Base-by-base conservation (phyloP, 2,329 filamentous ascomycete genomes). In the Grosmannia serpens region DNA sequence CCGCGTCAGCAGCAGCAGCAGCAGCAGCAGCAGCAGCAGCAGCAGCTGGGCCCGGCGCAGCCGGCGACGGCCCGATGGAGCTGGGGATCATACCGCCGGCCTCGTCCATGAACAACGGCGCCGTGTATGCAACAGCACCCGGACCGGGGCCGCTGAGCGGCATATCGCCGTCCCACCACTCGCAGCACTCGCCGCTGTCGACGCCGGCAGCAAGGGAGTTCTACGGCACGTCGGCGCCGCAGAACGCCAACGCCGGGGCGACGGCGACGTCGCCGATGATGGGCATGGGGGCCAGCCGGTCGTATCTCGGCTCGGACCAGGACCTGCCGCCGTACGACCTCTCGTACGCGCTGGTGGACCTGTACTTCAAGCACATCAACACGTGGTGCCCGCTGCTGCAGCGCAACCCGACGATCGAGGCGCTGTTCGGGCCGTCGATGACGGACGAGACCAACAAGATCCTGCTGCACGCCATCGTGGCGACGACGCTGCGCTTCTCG, bases 301-400 rank as follows among this genome's bases (percentile, higher is more conserved):
- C 70, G 52, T 76, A 75, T 62, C 73, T 70, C 60, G 76, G 69
- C 24, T 74, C 80, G 3, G 85, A 88, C 64, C 79, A 85, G 55
- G 86, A 88, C 59, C 78, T 91, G 31, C 87, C 87, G 1, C 87
- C 87, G 1, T 89, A 89, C 64, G 86, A 89, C 66, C 73, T 90
- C 7, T 73, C 90, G 0, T 90, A 89, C 65, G 79, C 84, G 2
- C 71, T 91, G 13, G 86, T 87, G 8, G 87, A 90, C 64, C 76
- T 90, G 0, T 91, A 89, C 68, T 91, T 91, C 66, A 88, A 89
- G 62, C 84, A 90, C 66, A 82, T 90, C 68, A 89, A 90, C 66
- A 87, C 86, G 0, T 91, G 87, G 86, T 95, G 90, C 68, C 91
- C 91, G 0, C 94, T 96, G 27, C 75, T 96, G n/a, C 89, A 96